phyloP scores from a whole-genome alignment of 371 early-diverging fungal genomes.

The Nosema muscidifuracis region DNA sequence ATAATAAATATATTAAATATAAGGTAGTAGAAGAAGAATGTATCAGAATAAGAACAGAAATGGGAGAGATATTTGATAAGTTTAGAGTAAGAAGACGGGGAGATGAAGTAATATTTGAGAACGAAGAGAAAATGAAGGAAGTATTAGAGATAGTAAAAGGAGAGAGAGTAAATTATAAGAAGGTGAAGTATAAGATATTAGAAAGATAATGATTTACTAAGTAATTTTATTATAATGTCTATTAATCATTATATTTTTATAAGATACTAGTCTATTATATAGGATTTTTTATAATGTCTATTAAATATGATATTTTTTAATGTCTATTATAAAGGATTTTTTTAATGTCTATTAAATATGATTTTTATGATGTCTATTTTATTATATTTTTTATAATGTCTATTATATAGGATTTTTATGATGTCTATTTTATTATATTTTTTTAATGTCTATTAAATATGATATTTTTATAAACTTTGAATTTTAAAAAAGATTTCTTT shows the following conservation, averaged over 20 bases:
- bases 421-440: not conserved
- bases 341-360: no score
- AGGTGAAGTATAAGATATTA: not conserved
- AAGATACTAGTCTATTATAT: no score
- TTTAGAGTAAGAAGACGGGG: not conserved
- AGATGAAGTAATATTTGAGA: not conserved
- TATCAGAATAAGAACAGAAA: not conserved
- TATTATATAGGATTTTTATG: no score
- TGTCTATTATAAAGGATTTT: conserved; percentile 1
- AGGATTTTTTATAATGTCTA: no score
- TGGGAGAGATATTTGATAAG: not conserved
- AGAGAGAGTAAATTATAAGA: not conserved
- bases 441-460: no score
- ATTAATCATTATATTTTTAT: no score
- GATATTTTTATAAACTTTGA: not conserved
- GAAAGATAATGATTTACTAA: no score
- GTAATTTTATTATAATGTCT: no score
- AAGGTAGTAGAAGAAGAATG: not conserved
- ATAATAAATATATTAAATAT: conserved; percentile 4
- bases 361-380: not conserved
- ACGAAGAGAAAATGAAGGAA: conserved; percentile 1
- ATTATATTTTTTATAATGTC: no score
- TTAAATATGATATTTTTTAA: no score
- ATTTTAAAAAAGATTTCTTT: not conserved
- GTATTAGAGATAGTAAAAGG: not conserved